Evolutionary conservation across 1,284 basidiomycete species (phyloP), one percentile per base, ranked within the genome.

Genomic region (Tremellales sp.): DNA sequence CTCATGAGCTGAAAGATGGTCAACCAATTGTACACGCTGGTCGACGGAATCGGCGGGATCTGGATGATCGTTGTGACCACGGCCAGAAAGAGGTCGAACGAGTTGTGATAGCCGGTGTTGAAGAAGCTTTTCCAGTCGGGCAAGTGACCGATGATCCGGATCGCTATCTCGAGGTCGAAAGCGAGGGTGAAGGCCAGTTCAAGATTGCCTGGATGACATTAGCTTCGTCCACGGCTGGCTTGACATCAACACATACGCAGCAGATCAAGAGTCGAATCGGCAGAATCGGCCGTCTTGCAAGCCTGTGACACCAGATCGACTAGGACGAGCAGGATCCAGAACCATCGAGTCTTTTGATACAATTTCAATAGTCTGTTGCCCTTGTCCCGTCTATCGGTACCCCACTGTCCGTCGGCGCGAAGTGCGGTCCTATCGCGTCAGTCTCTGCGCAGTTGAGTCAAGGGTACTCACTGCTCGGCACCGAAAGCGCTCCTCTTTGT

Each of bases 401-500:
- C 57, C 68, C 68, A 72, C 22, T 64, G 59, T 0, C 65, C 56
- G 43, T 68, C 62, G 21, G 51, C 51, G 2, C 52, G 56, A 23
- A 64, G 25, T 17, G 57, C 43, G 7, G 53, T 52, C 24, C 56
- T 61, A 31, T 27, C 10, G 29, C 8, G 15, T n/a, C n/a, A n/a
- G n/a, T n/a, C n/a, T n/a, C n/a, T n/a, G 29, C 8, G 8, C 29
- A 31, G 29, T 15, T 31, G 29, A 15, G 54, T 11, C 15, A 26
- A 19, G 24, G 35, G 23, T 19, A 74, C 76, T 51, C 60, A 84
- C 85, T 79, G 77, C 19, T 81, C 82, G 35, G 89, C 90, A 48
- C 89, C 89, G 67, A 97, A 98, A 0, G 94, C 94, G 70, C 89
- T 93, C 70, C 86, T 87, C 69, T 87, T 84, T 2, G 93, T 97